A percentile compares a stretch with the other conserved stretches of the same genome.
phyloP scores from a whole-genome alignment of 2,329 filamentous ascomycete species.

The Phialophora tarda region DNA sequence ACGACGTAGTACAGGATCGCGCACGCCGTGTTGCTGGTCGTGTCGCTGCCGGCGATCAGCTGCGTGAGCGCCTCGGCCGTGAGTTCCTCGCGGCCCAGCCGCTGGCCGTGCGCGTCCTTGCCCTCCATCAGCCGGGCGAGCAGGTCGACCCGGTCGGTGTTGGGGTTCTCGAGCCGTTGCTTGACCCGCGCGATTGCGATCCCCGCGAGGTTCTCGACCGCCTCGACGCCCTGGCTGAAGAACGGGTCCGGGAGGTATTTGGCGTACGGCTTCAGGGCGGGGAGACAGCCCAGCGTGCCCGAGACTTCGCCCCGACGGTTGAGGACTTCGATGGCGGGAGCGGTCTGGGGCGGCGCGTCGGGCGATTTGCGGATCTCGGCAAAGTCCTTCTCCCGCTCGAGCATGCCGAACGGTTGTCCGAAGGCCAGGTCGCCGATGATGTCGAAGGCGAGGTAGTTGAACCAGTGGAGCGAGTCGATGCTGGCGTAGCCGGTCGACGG shows the following conservation, averaged over 20 bases:
- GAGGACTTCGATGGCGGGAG: slow-evolving; percentile 82
- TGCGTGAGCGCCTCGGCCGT: slow-evolving; percentile 90
- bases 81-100: slow-evolving; percentile 76
- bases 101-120: slow-evolving; percentile 77
- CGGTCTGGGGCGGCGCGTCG: slow-evolving; percentile 68
- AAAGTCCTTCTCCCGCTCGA: slow-evolving; percentile 74
- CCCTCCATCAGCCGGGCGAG: slow-evolving; percentile 85
- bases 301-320: slow-evolving; percentile 88
- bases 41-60: slow-evolving; percentile 74
- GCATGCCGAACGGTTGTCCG: slow-evolving; percentile 82
- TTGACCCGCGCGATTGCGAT: slow-evolving; percentile 86
- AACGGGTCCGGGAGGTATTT: slow-evolving; percentile 81
- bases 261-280: slow-evolving; percentile 77
- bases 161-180: slow-evolving; percentile 66
- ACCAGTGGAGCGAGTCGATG: slow-evolving; percentile 79
- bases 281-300: slow-evolving; percentile 75
- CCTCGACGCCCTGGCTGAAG: slow-evolving; percentile 74
- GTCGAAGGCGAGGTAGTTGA: slow-evolving; percentile 70
- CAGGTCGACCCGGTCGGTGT: slow-evolving; percentile 74
- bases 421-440: slow-evolving; percentile 70
- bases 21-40: slow-evolving; percentile 75
- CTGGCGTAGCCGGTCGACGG: slow-evolving; percentile 62
- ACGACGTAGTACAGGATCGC: slow-evolving; percentile 79
- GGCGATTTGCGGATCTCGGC: slow-evolving; percentile 72
- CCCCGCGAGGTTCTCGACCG: slow-evolving; percentile 80